Evolutionary conservation across 768 basidiomycete genomes (phyloP).

Genomic region (Kwoniella sp.): DNA sequence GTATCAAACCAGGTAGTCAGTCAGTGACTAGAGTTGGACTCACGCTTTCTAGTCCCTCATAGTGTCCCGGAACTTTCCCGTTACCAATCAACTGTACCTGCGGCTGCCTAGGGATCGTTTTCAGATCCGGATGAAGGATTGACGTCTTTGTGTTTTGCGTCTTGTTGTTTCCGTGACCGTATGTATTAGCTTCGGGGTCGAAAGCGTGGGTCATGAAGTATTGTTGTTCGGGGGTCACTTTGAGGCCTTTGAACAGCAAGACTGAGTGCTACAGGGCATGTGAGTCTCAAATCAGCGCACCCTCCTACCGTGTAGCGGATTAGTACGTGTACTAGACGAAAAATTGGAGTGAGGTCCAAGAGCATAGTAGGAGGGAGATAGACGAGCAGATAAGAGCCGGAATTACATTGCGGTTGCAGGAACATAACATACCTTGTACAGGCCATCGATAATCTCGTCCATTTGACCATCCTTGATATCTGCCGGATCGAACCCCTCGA

Average conservation of each 20-base stretch:
- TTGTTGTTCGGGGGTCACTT: conserved; percentile 77
- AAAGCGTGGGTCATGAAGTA: conserved; percentile 85
- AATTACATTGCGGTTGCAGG: too few relatives aligned
- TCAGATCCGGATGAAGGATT: conserved; percentile 83
- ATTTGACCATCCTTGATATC: conserved; percentile 66
- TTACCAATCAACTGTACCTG: conserved; percentile 93
- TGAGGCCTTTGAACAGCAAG: conserved; percentile 72
- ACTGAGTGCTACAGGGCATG: conserved; percentile 71
- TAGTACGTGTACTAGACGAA: too few relatives aligned
- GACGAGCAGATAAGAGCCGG: too few relatives aligned
- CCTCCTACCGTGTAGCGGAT: too few relatives aligned
- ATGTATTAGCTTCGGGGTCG: conserved; percentile 66
- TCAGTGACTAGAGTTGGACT: conserved; percentile 16
- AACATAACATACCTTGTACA: conserved; percentile 77
- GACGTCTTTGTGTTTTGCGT: conserved; percentile 72
- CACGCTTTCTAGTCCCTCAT: conserved; percentile 72
- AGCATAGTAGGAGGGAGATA: too few relatives aligned
- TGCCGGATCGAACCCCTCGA: conserved; percentile 69
- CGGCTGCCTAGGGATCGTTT: conserved; percentile 82
- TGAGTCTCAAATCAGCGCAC: too few relatives aligned
- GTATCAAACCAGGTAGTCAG: not conserved
- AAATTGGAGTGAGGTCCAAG: too few relatives aligned
- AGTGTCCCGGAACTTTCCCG: conserved; percentile 69
- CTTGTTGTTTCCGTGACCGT: conserved; percentile 89
- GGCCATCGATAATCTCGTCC: conserved; percentile 67